Evolutionary conservation across 306 rosid species (phyloP), one percentile per base, ranked within the genome.

Genomic region (Cucurbita maxima): DNA sequence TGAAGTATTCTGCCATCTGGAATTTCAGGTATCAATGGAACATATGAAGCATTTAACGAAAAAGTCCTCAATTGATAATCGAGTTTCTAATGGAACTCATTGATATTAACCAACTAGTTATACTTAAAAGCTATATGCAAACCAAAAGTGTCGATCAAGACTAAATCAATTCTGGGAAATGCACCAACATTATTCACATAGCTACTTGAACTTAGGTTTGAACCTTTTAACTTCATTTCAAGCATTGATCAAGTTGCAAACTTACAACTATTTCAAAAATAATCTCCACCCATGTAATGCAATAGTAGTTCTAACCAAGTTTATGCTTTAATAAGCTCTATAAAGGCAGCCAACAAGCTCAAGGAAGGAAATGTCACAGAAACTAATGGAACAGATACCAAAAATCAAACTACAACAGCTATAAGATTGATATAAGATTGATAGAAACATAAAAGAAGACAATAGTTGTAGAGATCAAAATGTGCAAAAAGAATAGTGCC

Each of bases 1-100:
- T 92, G 82, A 88, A 92, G 86, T 81, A 76, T 70, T 86, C 90
- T 16, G 89, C 91, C 98, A 88, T 92, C 98, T 92, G 87, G 10
- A 84, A 82, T 77, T 76, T 75, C 75, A 90, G 71, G 79, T 66
- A 80, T 54, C 77, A 80, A 64, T 61, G 72, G 59, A 63, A 82
- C 74, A 73, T 58, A 40, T 73, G 41, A 30, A 38, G 18, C 64
- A 18, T 36, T 73, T 12, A 22, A 73, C 11, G 7, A 7, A 56
- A 38, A 11, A 8, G 30, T 3, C 13, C 25, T 11, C 20, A 8
- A 14, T 22, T 40, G 22, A 38, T 22, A 53, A 52, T 72, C 25
- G 8, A 19, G n/a, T 43, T 43, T n/a, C 37, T 18, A 18, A 64
- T 11, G 53, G 10, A 18, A 25, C 51, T 18, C 11, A 66, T 66